phyloP scores from a whole-genome alignment of 2,329 filamentous ascomycete species.

The Didymosphaeria variabile region DNA sequence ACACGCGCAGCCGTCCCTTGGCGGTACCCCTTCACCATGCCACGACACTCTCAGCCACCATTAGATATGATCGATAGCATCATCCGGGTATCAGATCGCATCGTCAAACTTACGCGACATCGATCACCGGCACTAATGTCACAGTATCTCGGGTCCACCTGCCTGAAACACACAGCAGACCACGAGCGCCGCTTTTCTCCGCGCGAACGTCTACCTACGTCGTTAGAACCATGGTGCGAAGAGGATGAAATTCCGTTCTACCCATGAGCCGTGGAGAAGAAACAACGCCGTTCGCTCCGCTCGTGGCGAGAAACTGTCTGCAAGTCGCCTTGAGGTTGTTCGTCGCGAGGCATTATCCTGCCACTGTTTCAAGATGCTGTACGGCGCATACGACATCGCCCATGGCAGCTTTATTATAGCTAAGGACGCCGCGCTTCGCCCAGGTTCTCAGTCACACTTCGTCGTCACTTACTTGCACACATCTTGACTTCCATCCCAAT shows the following conservation, averaged over 20 bases:
- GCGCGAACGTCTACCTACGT: slow-evolving; percentile 21
- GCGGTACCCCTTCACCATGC: slow-evolving; percentile 9
- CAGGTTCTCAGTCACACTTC: slow-evolving; percentile 4
- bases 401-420: slow-evolving; percentile 29
- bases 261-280: slow-evolving; percentile 14
- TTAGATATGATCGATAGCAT: slow-evolving; percentile 17
- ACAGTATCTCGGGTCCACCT: slow-evolving; percentile 23
- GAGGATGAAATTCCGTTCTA: slow-evolving; percentile 10
- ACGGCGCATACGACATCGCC: slow-evolving; percentile 8
- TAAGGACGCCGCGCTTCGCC: slow-evolving; percentile 19
- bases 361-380: slow-evolving; percentile 35
- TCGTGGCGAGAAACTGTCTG: slow-evolving; percentile 27
- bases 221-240: slow-evolving; percentile 4
- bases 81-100: slow-evolving; percentile 31
- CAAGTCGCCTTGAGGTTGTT: slow-evolving; percentile 23
- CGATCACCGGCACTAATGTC: slow-evolving; percentile 19
- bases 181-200: slow-evolving; percentile 23
- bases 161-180: slow-evolving; percentile 19
- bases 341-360: slow-evolving; percentile 30
- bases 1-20: slow-evolving; percentile 1
- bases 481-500: not conserved
- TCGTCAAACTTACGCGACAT: slow-evolving; percentile 29
- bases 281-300: slow-evolving; percentile 29
- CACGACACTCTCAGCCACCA: slow-evolving; percentile 2
- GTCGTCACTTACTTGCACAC: not conserved